phyloP scores from a whole-genome alignment of 2,329 filamentous ascomycete genomes.

The Aaosphaeria arxii region DNA sequence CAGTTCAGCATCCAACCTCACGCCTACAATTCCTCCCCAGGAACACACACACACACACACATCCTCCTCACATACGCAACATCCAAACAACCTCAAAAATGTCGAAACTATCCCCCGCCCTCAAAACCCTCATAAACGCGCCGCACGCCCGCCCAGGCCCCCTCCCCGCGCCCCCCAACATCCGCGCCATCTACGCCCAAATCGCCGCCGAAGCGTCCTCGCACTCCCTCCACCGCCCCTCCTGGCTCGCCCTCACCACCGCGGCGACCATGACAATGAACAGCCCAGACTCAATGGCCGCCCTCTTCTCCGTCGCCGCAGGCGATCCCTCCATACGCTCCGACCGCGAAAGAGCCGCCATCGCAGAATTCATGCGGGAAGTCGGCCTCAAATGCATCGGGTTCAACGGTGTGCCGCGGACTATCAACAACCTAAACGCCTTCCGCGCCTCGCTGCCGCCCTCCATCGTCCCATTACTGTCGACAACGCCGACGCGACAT shows the following conservation, averaged over 20 bases:
- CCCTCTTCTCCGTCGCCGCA: conserved; percentile 50
- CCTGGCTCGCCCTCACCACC: conserved; percentile 50
- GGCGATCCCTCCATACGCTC: conserved; percentile 5
- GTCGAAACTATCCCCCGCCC: conserved; percentile 34
- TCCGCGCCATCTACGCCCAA: conserved; percentile 27
- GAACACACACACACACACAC: too few species aligned
- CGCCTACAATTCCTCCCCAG: too few species aligned
- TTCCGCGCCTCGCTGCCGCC: conserved; percentile 62
- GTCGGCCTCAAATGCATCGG: conserved; percentile 71
- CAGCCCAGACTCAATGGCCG: conserved; percentile 68
- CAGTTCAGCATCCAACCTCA: too few species aligned
- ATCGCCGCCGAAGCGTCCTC: conserved; percentile 30
- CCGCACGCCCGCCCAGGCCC: conserved; percentile 33
- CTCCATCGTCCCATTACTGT: conserved; percentile 52
- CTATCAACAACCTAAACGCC: conserved; percentile 73
- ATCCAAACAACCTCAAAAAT: too few species aligned
- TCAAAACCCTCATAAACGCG: conserved; percentile 33
- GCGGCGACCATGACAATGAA: conserved; percentile 81
- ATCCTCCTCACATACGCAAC: too few species aligned
- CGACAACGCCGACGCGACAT: conserved; percentile 52
- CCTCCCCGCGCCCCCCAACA: conserved; percentile 28
- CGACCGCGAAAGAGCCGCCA: conserved; percentile 38
- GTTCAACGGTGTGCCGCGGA: conserved; percentile 74
- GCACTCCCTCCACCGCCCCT: conserved; percentile 28
- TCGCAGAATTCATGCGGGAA: conserved; percentile 69